These are phyloP conservation scores for Leccinum incarnatum DNA, from an alignment of 768 basidiomycete species.

Conservation along the genomic window DNA sequence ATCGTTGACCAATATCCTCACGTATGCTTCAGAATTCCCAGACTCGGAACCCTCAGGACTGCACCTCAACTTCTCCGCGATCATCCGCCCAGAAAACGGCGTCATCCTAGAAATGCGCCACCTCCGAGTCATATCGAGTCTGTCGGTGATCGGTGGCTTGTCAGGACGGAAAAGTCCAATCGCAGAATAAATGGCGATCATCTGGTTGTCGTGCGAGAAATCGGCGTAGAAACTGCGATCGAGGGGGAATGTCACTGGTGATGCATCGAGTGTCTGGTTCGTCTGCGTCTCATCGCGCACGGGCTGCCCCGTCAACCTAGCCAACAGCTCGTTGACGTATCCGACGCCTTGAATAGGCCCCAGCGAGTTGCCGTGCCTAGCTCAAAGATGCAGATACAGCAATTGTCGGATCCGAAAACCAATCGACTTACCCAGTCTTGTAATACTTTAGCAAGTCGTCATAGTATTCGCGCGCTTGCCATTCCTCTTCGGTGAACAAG, in stretches of 20 bases:
- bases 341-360: slow-evolving; percentile 83
- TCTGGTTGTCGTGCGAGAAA: slow-evolving; percentile 85
- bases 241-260: slow-evolving; percentile 71
- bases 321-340: slow-evolving; percentile 86
- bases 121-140: slow-evolving; percentile 27
- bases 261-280: slow-evolving; percentile 69
- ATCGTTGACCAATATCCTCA: slow-evolving; percentile 80
- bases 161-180: slow-evolving; percentile 51
- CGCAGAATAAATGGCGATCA: slow-evolving; percentile 72
- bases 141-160: slow-evolving; percentile 10
- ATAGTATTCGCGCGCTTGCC: slow-evolving; percentile 63
- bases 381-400: slow-evolving; percentile 1
- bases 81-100: slow-evolving; percentile 74
- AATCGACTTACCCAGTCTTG: slow-evolving; percentile 55
- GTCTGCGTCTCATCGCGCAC: slow-evolving; percentile 74
- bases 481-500: slow-evolving; percentile 66
- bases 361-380: slow-evolving; percentile 62
- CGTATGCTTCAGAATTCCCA: slow-evolving; percentile 37
- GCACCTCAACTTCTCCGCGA: slow-evolving; percentile 67
- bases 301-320: slow-evolving; percentile 63
- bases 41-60: not conserved
- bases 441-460: slow-evolving; percentile 80
- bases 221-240: slow-evolving; percentile 68
- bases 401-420: not conserved
- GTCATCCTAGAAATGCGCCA: slow-evolving; percentile 64